Evolutionary conservation across 2,329 filamentous ascomycete genomes (phyloP), one percentile per base, ranked within the genome.

Genomic region (Paradendryphiella salina): DNA sequence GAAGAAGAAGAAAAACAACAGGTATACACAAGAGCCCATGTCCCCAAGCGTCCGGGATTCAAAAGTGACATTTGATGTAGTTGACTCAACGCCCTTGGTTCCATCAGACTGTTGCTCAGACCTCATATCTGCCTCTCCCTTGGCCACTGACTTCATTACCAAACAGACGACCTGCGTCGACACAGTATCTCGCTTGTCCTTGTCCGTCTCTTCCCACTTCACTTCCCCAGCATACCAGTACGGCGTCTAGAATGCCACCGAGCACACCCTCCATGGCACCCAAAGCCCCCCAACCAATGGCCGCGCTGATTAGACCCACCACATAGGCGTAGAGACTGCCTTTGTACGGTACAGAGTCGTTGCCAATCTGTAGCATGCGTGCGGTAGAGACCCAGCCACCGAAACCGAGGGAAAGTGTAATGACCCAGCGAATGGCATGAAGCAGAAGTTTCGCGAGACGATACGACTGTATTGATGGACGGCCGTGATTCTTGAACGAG

Each of bases 361-460:
- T 66, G 76, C 69, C 78, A 15, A 94, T 78, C 43, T 82, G 79
- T 3, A 96, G 78, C 73, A 88, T 86, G 56, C 90, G 86, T 9
- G 94, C 92, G 29, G 92, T 96, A 38, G 90, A 88, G 7, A 97
- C 90, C 94, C 94, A 99, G n/a, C 90, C 93, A 3, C 89, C 92
- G 66, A 97, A 96, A 0, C 93, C 93, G 23, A 99, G 82, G 0
- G 86, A 89, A 38, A 92, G 85, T 0, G 90, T 90, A 84, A 96
- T 96, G 66, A 96, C 88, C 69, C 93, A 89, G 14, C 93, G 85
- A 1, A 91, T 94, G 3, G 93, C 90, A 62, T 96, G 90, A 3
- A 99, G 83, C 6, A 99, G 82, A 21, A 97, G 81, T 72, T 96
- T 97, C 1, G 94, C 89, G 7, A 97, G 84, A 4, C 90, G 85